Conservation (phyloP, 2,329 filamentous ascomycete genomes). For the Stagonosporopsis tanaceti region DNA sequence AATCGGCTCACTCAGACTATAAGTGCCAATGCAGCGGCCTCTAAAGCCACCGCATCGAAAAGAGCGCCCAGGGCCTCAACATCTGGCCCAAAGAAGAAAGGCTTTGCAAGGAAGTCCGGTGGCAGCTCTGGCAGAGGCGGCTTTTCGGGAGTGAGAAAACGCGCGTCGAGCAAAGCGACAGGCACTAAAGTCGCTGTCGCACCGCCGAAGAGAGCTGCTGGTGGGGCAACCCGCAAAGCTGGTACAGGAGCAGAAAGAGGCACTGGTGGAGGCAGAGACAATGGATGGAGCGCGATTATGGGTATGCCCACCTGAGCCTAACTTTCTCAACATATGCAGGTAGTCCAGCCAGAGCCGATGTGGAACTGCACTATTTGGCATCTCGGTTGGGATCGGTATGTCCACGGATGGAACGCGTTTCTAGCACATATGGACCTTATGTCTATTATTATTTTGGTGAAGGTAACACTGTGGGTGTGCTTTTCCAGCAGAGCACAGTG, state of each 20-base stretch:
- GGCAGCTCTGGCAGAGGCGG: constrained; percentile 21
- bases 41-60: constrained; percentile 23
- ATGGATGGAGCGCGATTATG: constrained; percentile 28
- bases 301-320: constrained; percentile 39
- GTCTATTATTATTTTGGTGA: not conserved
- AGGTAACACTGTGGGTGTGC: not conserved
- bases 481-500: not conserved
- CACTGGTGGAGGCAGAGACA: constrained; percentile 15
- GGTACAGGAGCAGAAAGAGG: constrained; percentile 6
- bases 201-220: constrained; percentile 19
- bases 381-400: not conserved
- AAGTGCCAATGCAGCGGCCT: constrained; percentile 22
- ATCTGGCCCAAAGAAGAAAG: constrained; percentile 29
- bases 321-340: not conserved
- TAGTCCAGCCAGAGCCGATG: not conserved
- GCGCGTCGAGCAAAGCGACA: constrained; percentile 20
- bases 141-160: constrained; percentile 32
- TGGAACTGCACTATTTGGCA: constrained; percentile 6
- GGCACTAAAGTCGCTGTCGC: constrained; percentile 20
- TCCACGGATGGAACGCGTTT: not conserved
- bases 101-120: constrained; percentile 26
- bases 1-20: constrained; percentile 33
- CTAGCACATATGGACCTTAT: not conserved
- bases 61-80: constrained; percentile 27
- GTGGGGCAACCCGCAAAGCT: constrained; percentile 21